phyloP scores from a whole-genome alignment of 176 grass and related monocot species.

The Oryza meridionalis region DNA sequence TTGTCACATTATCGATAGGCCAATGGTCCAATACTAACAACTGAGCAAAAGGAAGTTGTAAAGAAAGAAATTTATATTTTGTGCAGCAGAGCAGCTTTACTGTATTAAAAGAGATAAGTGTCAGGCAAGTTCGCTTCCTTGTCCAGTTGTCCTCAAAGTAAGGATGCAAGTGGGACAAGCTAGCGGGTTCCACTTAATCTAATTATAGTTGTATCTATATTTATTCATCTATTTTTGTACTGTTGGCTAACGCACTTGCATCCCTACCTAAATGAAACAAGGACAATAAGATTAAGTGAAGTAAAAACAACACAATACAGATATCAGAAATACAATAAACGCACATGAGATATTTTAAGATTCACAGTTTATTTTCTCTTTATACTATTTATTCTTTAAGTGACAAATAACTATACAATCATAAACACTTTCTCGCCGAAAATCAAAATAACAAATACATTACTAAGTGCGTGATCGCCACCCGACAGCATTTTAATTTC shows the following conservation, averaged over 20 bases:
- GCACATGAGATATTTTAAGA: not conserved
- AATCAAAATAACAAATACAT: not conserved
- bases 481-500: not conserved
- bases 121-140: not conserved
- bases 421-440: not conserved
- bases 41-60: not conserved
- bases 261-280: not conserved
- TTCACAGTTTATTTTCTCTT: not conserved
- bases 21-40: not conserved
- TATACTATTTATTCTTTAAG: not conserved
- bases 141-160: too few relatives aligned
- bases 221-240: too few relatives aligned
- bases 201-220: too few relatives aligned
- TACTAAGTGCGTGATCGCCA: not conserved
- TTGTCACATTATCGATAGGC: not conserved
- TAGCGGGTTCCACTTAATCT: too few relatives aligned
- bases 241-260: too few relatives aligned
- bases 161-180: too few relatives aligned
- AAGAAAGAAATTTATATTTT: not conserved
- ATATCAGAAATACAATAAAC: not conserved
- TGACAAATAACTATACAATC: not conserved
- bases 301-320: not conserved
- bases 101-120: not conserved
- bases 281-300: not conserved
- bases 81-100: not conserved